Evolutionary conservation across 495 filamentous ascomycete species (phyloP).

Genomic region (Xylaria grammica): DNA sequence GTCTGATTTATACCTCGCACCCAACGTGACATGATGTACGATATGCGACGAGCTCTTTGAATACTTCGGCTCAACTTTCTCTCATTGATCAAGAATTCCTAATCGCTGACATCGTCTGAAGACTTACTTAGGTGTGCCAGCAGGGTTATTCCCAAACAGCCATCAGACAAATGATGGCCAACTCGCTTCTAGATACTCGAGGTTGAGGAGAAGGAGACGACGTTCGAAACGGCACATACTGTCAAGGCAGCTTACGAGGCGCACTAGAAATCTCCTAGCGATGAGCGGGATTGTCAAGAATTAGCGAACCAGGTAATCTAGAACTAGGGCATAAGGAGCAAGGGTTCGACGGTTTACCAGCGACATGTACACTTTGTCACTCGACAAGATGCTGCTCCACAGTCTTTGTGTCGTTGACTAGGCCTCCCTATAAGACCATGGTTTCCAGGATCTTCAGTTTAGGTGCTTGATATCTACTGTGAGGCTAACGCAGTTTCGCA

Average conservation of each 20-base stretch:
- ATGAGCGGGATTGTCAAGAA: constrained; percentile 15
- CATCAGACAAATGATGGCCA: constrained; percentile 50
- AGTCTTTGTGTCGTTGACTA: constrained; percentile 1
- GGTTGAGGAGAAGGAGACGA: constrained; percentile 1
- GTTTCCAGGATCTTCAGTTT: constrained; percentile 22
- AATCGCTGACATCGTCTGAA: neutral
- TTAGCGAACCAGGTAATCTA: constrained; percentile 13
- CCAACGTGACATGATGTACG: neutral
- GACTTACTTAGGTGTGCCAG: constrained; percentile 37
- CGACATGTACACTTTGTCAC: constrained; percentile 18
- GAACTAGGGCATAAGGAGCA: constrained; percentile 2
- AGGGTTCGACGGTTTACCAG: neutral
- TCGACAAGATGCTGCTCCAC: constrained; percentile 7
- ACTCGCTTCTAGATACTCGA: constrained; percentile 16
- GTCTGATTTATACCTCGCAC: constrained; percentile 28
- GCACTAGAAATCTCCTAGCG: constrained; percentile 7
- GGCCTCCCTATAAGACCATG: constrained; percentile 27
- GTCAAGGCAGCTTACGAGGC: constrained; percentile 9
- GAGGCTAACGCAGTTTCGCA: constrained; percentile 35
- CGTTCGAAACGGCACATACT: constrained; percentile 8
- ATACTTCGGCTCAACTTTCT: constrained; percentile 9
- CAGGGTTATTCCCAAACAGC: constrained; percentile 51
- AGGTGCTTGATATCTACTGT: constrained; percentile 24
- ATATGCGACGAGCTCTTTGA: neutral
- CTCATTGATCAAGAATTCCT: constrained; percentile 2